Evolutionary conservation across 371 early-diverging fungal species (phyloP), one percentile per base, ranked within the genome.

Genomic region (Syncephalis plumigaleata): DNA sequence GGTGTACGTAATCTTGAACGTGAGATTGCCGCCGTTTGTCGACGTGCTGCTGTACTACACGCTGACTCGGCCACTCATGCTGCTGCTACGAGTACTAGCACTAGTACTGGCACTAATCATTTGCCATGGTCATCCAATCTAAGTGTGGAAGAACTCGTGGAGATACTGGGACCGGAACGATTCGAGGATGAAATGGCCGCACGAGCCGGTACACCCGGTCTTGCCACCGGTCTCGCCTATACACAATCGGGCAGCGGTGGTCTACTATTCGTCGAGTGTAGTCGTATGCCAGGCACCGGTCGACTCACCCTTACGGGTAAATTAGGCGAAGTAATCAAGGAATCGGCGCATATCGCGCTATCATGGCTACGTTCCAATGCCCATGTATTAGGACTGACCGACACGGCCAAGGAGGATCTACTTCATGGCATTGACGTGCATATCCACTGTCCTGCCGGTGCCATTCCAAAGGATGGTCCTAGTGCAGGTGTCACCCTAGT

Each of bases 261-360:
- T 2, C 65, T 84, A 31, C 55, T 90, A 51, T 74, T 81, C 36
- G 79, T 87, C 42, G 91, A 90, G 57, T 78, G 79, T 3, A 78
- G 75, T 4, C 59, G 65, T 50, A 78, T 80, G 73, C 75, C 84
- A n/a, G 86, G 87, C 1, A 70, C 60, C 36, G 84, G 86, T 3
- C 55, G 63, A 25, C 52, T 87, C 36, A 68, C 68, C 24, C 57
- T 87, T 17, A 87, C 87, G 3, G 88, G 91, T 1, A 81, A 80
- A 42, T 63, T 91, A 16, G 88, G 89, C 0, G 81, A 83, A 46
- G 88, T 88, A 2, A 84, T 91, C 48, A 83, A 84, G 54, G 91
- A 91, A 57, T 85, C 87, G 13, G 87, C 84, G 1, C 75, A 76
- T 46, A 65, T 87, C 40, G 85, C 80, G 7, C 43, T 87, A 24